Conservation (phyloP, 139 green algal genomes). For the Tetradesmus obliquus region DNA sequence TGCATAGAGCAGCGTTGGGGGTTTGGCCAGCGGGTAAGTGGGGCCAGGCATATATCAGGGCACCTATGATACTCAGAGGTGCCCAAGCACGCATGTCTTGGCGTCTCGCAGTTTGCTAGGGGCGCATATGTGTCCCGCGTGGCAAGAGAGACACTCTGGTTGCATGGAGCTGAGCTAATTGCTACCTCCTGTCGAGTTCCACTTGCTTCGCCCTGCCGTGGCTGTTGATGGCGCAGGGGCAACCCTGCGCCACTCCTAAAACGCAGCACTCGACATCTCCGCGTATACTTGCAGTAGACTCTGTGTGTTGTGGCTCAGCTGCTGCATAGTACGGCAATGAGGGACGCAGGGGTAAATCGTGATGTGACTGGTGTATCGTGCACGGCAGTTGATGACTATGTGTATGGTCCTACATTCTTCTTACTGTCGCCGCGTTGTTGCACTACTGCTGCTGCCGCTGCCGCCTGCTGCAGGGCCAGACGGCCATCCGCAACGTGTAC, state of each 20-base stretch:
- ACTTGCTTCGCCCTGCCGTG: background rate
- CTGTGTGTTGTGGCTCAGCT: too few species aligned
- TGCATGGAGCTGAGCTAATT: background rate
- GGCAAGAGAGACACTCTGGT: background rate
- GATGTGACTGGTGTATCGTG: too few species aligned
- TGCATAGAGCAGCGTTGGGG: background rate
- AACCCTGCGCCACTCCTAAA: background rate
- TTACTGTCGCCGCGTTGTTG: background rate
- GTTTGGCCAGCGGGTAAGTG: background rate
- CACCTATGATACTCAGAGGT: background rate
- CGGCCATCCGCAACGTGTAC: conserved; percentile 96
- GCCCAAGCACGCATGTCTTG: background rate
- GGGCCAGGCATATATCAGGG: background rate
- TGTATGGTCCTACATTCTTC: background rate
- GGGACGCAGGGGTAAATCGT: too few species aligned
- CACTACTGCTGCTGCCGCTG: background rate
- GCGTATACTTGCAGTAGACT: too few species aligned
- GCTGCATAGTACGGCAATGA: too few species aligned
- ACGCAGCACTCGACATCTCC: background rate
- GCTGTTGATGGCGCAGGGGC: background rate
- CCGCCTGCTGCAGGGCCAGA: conserved; percentile 53
- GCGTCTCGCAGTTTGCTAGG: background rate
- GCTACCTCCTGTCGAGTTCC: background rate
- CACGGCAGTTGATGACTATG: too few species aligned
- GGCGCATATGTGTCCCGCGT: too few species aligned